phyloP scores from a whole-genome alignment of 2,329 filamentous ascomycete genomes.

The Ascochyta koolunga region DNA sequence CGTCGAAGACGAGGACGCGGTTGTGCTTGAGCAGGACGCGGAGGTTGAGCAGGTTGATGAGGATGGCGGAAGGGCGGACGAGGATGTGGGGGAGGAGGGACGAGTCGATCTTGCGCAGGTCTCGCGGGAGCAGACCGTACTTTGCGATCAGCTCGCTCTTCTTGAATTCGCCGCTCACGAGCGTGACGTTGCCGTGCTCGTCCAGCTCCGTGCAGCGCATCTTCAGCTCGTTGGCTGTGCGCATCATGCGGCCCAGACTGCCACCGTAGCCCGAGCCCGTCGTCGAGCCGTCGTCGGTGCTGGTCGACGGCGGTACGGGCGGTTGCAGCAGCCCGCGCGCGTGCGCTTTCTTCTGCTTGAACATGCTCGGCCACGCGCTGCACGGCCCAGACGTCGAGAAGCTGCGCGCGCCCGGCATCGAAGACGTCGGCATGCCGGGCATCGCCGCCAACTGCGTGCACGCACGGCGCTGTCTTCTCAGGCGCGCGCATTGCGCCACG shows the following conservation, averaged over 20 bases:
- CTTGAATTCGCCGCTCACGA: constrained; percentile 95
- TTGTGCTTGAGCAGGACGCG: constrained; percentile 95
- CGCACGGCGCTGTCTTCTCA: constrained; percentile 26
- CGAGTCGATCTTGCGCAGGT: constrained; percentile 96
- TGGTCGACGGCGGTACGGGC: constrained; percentile 59
- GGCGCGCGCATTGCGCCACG: constrained; percentile 29
- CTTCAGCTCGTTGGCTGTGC: constrained; percentile 82
- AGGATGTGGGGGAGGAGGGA: constrained; percentile 95
- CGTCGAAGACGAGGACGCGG: constrained; percentile 92
- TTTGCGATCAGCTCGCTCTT: constrained; percentile 97
- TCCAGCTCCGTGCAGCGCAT: constrained; percentile 95
- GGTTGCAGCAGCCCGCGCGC: constrained; percentile 59
- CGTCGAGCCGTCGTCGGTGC: constrained; percentile 61
- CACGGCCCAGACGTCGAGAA: constrained; percentile 27
- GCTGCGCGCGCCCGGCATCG: constrained; percentile 6
- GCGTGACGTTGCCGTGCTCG: constrained; percentile 85
- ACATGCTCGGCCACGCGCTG: constrained; percentile 33
- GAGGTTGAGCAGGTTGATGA: constrained; percentile 95
- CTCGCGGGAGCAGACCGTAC: constrained; percentile 87
- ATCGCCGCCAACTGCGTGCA: constrained; percentile 6
- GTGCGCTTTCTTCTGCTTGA: constrained; percentile 34
- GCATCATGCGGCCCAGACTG: constrained; percentile 71
- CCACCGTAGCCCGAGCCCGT: constrained; percentile 48
- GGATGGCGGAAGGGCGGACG: constrained; percentile 87
- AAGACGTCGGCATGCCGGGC: background rate